Base-by-base conservation (phyloP, 257 asterid genomes). In the Primulina huaijiensis region DNA sequence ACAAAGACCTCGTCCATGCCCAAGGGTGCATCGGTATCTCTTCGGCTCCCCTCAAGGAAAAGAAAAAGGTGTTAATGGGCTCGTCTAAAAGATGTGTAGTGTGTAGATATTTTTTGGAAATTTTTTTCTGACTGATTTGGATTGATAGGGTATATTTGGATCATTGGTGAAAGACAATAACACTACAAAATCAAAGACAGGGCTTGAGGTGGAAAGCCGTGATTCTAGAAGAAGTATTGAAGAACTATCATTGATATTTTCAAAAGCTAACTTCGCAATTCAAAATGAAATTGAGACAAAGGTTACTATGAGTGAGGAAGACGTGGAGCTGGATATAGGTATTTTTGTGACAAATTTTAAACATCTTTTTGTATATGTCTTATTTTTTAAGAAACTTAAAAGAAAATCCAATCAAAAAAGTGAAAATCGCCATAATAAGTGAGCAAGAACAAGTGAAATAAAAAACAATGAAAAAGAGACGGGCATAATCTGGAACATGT, bases 271-370 rank as follows among this genome's bases (percentile, higher is more conserved):
- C 81, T 88, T 88, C 72, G 82, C 88, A 46, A 67, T 64, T 43
- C 87, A 83, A 19, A 65, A 71, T 37, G 87, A 84, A 63, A 74
- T 53, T 12, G 87, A 82, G 77, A 88, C 82, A 62, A 86, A 78
- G 76, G 37, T 40, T 7, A 25, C 59, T 62, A n/a, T 14, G 50
- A 72, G 77, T 5, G 84, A 82, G 55, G 91, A 83, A 37, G 86
- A 82, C 20, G 76, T 37, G 23, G 87, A 86, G 65, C 82, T 93
- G 81, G 90, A 85, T 83, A 87, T 93, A 76, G 97, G 98, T 90
- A 85, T 56, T 34, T 62, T 25, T 23, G 46, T 50, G 31, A 31
- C 60, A 69, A 68, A n/a, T 57, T 19, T 14, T 10, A 7, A 6
- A 17, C 1, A 56, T 33, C 9, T 16, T 23, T 70, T 50, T 65